These are phyloP conservation scores for Bipolaris oryzae DNA, from an alignment of 2,329 filamentous ascomycete genomes.

Conservation along the genomic window DNA sequence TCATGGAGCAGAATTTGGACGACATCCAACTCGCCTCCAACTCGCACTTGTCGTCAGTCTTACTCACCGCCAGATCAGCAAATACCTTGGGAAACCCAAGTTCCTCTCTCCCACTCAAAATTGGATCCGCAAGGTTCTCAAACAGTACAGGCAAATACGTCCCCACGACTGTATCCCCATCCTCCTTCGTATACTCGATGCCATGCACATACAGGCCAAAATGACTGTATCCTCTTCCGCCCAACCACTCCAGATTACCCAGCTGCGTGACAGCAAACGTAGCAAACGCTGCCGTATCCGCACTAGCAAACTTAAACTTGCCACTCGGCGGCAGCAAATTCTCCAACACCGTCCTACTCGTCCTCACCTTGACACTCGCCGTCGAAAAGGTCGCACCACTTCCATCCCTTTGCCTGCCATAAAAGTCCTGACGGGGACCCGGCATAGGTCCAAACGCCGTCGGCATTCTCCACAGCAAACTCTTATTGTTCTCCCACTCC, in stretches of 20 bases:
- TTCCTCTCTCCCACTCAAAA: slow-evolving; percentile 65
- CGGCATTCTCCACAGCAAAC: slow-evolving; percentile 52
- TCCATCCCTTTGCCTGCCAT: slow-evolving; percentile 30
- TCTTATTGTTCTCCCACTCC: slow-evolving; percentile 53
- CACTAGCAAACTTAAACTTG: slow-evolving; percentile 45
- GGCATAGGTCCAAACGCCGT: slow-evolving; percentile 50
- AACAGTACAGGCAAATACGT: slow-evolving; percentile 64
- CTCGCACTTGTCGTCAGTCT: slow-evolving; percentile 45
- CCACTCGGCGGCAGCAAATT: slow-evolving; percentile 50
- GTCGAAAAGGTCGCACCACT: slow-evolving; percentile 44
- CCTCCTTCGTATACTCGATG: slow-evolving; percentile 60
- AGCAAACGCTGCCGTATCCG: slow-evolving; percentile 49
- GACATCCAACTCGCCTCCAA: slow-evolving; percentile 51
- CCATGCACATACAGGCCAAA: slow-evolving; percentile 68
- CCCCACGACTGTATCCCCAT: slow-evolving; percentile 57
- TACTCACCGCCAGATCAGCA: slow-evolving; percentile 56
- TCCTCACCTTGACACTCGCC: slow-evolving; percentile 50
- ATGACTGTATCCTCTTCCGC: slow-evolving; percentile 63
- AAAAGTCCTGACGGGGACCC: slow-evolving; percentile 45
- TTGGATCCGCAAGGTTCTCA: slow-evolving; percentile 64
- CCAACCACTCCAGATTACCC: slow-evolving; percentile 64
- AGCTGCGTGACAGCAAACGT: slow-evolving; percentile 50
- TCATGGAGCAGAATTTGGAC: slow-evolving; percentile 42
- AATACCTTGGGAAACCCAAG: slow-evolving; percentile 67
- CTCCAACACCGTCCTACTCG: slow-evolving; percentile 50